Base-by-base conservation (phyloP, 768 basidiomycete genomes). In the Mycena galopus region DNA sequence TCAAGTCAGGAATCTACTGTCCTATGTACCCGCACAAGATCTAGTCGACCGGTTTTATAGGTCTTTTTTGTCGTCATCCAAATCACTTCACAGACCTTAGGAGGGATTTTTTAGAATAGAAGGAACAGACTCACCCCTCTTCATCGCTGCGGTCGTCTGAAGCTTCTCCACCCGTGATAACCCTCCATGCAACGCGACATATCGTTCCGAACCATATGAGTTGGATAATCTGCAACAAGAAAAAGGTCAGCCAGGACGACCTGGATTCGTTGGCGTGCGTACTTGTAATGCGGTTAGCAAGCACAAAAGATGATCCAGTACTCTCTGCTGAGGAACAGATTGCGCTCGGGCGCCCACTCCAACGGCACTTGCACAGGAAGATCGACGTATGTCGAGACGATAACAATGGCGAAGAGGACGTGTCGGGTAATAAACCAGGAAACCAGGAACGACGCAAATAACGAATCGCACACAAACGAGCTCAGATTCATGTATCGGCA, bases 351-450 rank as follows among this genome's bases (percentile, higher is more conserved):
- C 3, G 88, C 84, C 93, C 93, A 94, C 32, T 79, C 79, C 74
- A 87, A 88, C 30, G 86, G 81, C 29, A 94, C 80, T 25, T 89
- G 77, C 0, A 73, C 77, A 3, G 88, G 87, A 2, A 83, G 77
- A 66, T 95, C 91, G 71, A 84, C 78, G 67, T 87, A 86, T 17
- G 87, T 81, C 12, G 92, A 92, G 70, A 86, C 84, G 74, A 98
- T 92, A 72, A 93, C 90, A 65, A 91, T 79, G 53, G 89, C 78
- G 84, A 96, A 97, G 17, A 97, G 86, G 74, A 95, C 81, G 78
- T 99, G 96, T 55, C 98, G 91, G 2, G 97, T 96, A 30, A 95
- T 79, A 72, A 98, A 85, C 98, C 98, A 99, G 12, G 94, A 94
- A 25, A 96, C 62, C 78, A 98, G 87, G 86, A 97, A 99, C 73